Conservation (phyloP, 2,329 filamentous ascomycete genomes). For the Pseudopyricularia cyperi region DNA sequence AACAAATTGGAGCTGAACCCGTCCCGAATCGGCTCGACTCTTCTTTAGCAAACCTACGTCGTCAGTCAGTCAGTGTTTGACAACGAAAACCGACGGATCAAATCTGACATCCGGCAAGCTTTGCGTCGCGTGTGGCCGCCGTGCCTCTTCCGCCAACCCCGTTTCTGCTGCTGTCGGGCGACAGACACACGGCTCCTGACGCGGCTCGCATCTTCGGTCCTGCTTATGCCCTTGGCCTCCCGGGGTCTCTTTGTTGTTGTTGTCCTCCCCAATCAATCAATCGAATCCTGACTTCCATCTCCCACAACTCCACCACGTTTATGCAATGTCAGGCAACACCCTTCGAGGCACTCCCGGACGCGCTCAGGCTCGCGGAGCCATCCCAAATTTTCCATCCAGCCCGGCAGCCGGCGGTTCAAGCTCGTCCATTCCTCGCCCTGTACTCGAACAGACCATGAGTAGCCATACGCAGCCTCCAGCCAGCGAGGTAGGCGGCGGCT, state of each 20-base stretch:
- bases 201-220: neutral
- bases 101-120: neutral
- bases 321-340: slow-evolving; percentile 45
- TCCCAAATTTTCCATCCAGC: slow-evolving; percentile 46
- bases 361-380: slow-evolving; percentile 41
- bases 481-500: slow-evolving; percentile 45
- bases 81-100: neutral
- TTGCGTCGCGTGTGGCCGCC: neutral
- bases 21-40: neutral
- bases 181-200: too few species aligned
- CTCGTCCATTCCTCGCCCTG: slow-evolving; percentile 62
- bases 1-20: neutral
- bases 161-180: too few species aligned
- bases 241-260: neutral
- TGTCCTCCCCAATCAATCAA: neutral
- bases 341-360: slow-evolving; percentile 58
- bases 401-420: slow-evolving; percentile 23
- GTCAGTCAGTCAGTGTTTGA: neutral
- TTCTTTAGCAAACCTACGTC: neutral
- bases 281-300: neutral
- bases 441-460: slow-evolving; percentile 41
- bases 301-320: slow-evolving; percentile 8
- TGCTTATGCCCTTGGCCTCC: neutral
- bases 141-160: neutral
- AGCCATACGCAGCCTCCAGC: slow-evolving; percentile 24